Evolutionary conservation across 257 asterid genomes (phyloP).

Genomic region (Echium plantagineum): DNA sequence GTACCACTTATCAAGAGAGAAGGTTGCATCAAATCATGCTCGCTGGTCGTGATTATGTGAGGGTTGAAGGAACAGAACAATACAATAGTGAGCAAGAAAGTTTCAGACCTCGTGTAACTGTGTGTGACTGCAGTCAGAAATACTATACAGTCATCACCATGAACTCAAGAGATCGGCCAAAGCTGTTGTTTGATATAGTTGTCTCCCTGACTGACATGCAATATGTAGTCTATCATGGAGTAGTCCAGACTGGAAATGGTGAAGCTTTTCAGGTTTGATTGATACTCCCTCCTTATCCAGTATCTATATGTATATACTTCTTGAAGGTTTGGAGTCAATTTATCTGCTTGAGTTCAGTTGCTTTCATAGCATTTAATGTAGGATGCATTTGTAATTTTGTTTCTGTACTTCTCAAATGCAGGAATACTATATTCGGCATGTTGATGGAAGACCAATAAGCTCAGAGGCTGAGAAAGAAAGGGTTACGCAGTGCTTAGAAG

Average conservation of each 20-base stretch:
- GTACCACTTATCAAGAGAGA: conserved; percentile 58
- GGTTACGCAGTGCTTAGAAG: conserved; percentile 68
- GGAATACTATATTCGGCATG: conserved; percentile 74
- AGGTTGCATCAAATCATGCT: conserved; percentile 83
- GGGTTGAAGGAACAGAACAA: conserved; percentile 21
- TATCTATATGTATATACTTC: neutral
- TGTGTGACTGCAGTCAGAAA: conserved; percentile 47
- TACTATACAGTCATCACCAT: conserved; percentile 65
- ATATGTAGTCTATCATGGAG: conserved; percentile 73
- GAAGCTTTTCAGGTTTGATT: conserved; percentile 72
- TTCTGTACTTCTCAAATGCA: conserved; percentile 9
- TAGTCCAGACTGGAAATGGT: conserved; percentile 49
- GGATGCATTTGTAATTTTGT: neutral
- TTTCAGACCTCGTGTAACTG: conserved; percentile 41
- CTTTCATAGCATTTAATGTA: neutral
- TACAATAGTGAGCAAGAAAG: conserved; percentile 23
- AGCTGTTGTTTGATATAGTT: conserved; percentile 65
- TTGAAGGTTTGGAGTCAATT: neutral
- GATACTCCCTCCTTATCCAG: neutral
- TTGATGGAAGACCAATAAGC: conserved; percentile 69
- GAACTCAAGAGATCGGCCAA: conserved; percentile 69
- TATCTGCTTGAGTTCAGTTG: neutral
- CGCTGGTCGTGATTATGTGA: conserved; percentile 68
- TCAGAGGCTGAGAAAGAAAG: conserved; percentile 81
- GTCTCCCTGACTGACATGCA: conserved; percentile 85